Conservation (phyloP, 352 stramenopile species). For the Globisporangium takayamanum region DNA sequence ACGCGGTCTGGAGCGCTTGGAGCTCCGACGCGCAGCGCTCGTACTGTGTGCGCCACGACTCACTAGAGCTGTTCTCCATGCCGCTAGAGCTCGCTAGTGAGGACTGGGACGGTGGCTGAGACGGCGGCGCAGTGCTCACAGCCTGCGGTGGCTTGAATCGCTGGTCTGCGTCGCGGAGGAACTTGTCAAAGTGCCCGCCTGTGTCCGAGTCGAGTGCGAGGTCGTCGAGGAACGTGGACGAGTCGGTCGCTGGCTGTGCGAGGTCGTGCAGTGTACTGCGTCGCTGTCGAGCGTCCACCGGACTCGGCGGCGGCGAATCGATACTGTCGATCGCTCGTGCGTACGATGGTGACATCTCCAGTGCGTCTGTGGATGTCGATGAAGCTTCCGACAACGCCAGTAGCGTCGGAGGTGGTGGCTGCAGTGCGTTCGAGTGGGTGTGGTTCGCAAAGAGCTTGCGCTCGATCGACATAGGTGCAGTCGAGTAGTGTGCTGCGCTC, state of each 20-base stretch:
- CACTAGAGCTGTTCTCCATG: constrained; percentile 4
- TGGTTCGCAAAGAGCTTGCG: not conserved
- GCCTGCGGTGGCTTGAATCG: constrained; percentile 2
- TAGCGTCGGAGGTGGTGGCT: no score
- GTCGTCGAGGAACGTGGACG: constrained; percentile 11
- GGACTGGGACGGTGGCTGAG: not conserved
- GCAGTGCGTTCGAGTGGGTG: no score
- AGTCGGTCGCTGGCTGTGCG: not conserved
- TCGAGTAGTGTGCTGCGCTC: constrained; percentile 1
- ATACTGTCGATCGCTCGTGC: not conserved
- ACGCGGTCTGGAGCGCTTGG: constrained; percentile 21
- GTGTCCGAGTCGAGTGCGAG: constrained; percentile 10
- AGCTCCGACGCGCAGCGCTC: constrained; percentile 19
- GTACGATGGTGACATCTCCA: not conserved
- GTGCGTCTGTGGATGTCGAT: not conserved
- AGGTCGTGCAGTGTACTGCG: not conserved
- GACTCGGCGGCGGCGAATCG: no score
- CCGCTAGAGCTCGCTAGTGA: not conserved
- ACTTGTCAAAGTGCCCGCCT: constrained; percentile 17
- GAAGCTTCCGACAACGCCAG: not conserved
- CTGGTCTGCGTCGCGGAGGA: constrained; percentile 11
- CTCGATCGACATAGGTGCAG: not conserved
- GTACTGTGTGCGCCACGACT: constrained; percentile 22
- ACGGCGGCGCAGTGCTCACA: not conserved
- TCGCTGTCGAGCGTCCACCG: not conserved